These are phyloP conservation scores for Eutrema heterophyllum DNA, from an alignment of 345 rosid species.

Conservation along the genomic window DNA sequence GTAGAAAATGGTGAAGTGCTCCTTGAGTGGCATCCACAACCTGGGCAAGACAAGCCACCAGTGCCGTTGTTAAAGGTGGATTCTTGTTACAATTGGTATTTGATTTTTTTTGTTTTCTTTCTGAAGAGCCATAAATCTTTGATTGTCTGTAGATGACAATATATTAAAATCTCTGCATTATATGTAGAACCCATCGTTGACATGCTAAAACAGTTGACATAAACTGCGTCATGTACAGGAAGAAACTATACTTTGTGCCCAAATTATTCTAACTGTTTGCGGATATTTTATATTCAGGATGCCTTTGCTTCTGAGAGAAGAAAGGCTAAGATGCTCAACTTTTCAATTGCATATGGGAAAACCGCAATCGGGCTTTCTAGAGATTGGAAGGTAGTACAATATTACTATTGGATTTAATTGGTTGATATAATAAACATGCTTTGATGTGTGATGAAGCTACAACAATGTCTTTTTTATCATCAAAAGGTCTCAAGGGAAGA, in stretches of 20 bases:
- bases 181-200: neutral
- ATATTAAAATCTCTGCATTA: neutral
- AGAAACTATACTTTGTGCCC: neutral
- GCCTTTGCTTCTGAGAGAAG: constrained; percentile 82
- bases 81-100: neutral
- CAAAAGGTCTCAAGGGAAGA: constrained; percentile 69
- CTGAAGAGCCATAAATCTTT: neutral
- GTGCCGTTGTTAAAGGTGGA: constrained; percentile 90
- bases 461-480: neutral
- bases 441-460: constrained; percentile 1
- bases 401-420: neutral
- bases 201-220: neutral
- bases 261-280: neutral
- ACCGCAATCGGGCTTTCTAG: constrained; percentile 80
- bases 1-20: constrained; percentile 62
- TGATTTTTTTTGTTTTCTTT: too few species aligned
- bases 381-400: constrained; percentile 84
- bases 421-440: neutral
- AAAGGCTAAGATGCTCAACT: constrained; percentile 97
- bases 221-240: neutral
- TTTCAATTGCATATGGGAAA: constrained; percentile 97
- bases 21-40: constrained; percentile 93
- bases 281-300: constrained; percentile 42
- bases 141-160: neutral
- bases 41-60: constrained; percentile 91